A percentile compares a stretch with the other conserved stretches of the same genome.
These are phyloP conservation scores for Balamuthia mandrillaris DNA, from an alignment of 208 protist genomes.

Conservation along the genomic window DNA sequence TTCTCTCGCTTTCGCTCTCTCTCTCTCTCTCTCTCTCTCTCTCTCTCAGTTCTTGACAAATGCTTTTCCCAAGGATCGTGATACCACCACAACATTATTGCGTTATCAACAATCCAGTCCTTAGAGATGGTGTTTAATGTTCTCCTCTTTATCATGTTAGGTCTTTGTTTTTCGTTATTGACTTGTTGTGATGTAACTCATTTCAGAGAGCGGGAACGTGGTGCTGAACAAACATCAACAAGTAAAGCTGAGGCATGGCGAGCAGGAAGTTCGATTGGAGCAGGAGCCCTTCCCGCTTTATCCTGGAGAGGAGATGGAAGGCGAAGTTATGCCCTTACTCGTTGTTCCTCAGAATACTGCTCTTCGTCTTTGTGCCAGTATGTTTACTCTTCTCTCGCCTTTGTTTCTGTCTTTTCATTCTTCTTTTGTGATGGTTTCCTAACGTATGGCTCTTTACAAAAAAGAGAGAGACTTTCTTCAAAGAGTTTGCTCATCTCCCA, in stretches of 20 bases:
- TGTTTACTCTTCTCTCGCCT: background rate
- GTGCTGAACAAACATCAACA: slow-evolving; percentile 74
- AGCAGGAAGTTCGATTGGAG: slow-evolving; percentile 77
- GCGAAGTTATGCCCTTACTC: slow-evolving; percentile 69
- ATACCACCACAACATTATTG: slow-evolving; percentile 65
- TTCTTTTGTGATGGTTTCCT: background rate
- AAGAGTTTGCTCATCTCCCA: background rate
- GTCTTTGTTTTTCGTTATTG: background rate
- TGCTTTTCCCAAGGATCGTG: slow-evolving; percentile 65
- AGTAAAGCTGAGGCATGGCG: slow-evolving; percentile 75
- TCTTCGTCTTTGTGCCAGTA: slow-evolving; percentile 78
- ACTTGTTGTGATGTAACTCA: too few relatives aligned
- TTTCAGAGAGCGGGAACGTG: background rate
- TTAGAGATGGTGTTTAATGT: slow-evolving; percentile 50
- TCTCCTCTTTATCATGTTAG: background rate
- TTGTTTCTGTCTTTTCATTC: background rate
- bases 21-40: background rate
- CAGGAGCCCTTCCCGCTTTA: slow-evolving; percentile 84
- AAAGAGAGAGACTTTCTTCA: slow-evolving; percentile 71
- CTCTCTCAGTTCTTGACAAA: background rate
- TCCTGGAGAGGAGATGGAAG: slow-evolving; percentile 76
- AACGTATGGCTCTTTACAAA: too few relatives aligned
- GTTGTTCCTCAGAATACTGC: slow-evolving; percentile 79
- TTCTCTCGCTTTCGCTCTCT: background rate
- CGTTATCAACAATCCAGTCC: slow-evolving; percentile 55